Base-by-base conservation (phyloP, 202 grass and related monocot species). In the Schoenoplectus triqueter region DNA sequence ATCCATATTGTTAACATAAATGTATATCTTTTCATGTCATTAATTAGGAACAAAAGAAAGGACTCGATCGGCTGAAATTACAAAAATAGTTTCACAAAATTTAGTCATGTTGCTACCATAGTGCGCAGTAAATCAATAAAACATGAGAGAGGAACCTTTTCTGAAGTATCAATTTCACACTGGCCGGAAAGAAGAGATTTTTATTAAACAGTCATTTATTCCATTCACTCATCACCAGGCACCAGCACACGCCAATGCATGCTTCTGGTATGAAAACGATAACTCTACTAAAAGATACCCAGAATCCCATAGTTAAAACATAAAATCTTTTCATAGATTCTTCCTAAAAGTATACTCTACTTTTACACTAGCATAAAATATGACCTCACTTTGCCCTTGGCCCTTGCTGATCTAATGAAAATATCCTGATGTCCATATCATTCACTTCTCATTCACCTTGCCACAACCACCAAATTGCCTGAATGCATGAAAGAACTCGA, bases 371-470 rank as follows among this genome's bases (percentile, higher is more conserved):
- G 17, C n/a, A 73, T 39, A 59, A 17, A 59, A 60, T 18, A 78
- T 73, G 74, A 60, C 54, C 31, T 60, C 74, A 60, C 54, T 78
- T 60, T 55, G 60, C 22, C 50, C 49, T 60, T 60, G 4, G 20
- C 44, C 7, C 8, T 50, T 73, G 49, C 69, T 50, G n/a, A n/a
- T n/a, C 11, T 60, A 78, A 74, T 22, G 22, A 13, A 78, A 78
- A 78, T 62, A 62, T 41, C 39, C 39, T 41, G 4, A 66, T 81
- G 78, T 81, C 81, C 41, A 70, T 54, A 70, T 83, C 64, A 70
- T 64, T 59, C 81, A 83, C 81, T 83, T 70, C 13, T 54, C 6
- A 56, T 69, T 83, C 59, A 62, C 7, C 63, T 70, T 70, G 45
- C 20, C 65, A 55, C 81, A 83, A 20, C 64, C 51, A 41, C 64